Conservation (phyloP, 2,329 filamentous ascomycete species). For the Fusarium papillatum region DNA sequence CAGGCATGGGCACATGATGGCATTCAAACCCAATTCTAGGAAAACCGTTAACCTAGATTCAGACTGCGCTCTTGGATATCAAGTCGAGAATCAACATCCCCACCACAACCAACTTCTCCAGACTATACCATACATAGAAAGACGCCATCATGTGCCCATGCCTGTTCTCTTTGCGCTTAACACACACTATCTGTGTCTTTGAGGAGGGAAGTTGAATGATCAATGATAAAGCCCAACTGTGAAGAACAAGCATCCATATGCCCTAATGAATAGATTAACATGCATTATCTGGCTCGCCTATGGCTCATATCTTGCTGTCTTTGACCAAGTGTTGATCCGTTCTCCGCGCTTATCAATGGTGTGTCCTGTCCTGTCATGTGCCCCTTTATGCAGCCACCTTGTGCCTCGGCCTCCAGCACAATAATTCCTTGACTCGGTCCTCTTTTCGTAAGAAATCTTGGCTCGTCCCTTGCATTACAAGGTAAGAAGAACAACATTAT, state of each 20-base stretch:
- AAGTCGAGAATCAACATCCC: too few species aligned
- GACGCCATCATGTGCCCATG: too few species aligned
- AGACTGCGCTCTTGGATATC: too few species aligned
- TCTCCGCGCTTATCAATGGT: neutral
- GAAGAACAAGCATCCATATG: neutral
- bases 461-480: neutral
- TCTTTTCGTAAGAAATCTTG: neutral
- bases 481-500: neutral
- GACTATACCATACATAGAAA: too few species aligned
- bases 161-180: neutral
- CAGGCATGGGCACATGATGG: too few species aligned
- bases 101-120: too few species aligned
- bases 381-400: neutral
- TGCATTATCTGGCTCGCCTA: neutral
- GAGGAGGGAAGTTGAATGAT: neutral
- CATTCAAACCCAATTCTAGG: too few species aligned
- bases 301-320: neutral
- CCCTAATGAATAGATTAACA: neutral
- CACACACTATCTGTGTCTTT: neutral
- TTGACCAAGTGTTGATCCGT: neutral
- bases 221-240: neutral
- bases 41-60: too few species aligned
- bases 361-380: neutral
- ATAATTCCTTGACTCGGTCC: neutral
- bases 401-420: neutral